A percentile compares a stretch with the other conserved stretches of the same genome.
phyloP scores from a whole-genome alignment of 306 rosid genomes.

The Hippophae gyantsensis region DNA sequence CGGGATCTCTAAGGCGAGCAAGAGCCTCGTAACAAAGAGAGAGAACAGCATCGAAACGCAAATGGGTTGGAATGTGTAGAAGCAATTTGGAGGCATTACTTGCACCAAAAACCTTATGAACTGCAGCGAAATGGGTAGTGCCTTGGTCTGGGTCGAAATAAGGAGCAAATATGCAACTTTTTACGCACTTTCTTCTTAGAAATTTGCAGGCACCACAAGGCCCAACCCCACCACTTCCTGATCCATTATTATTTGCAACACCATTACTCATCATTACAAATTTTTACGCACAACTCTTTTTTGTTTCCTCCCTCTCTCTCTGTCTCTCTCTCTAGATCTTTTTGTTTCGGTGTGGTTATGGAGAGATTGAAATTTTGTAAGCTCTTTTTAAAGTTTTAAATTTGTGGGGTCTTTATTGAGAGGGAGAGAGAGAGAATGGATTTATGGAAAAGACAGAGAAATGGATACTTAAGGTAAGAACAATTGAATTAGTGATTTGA shows the following conservation, averaged over 20 bases:
- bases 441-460: too few species aligned
- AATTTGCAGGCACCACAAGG: slow-evolving; percentile 98
- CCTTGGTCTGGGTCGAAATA: slow-evolving; percentile 84
- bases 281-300: too few species aligned
- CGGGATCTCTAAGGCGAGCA: slow-evolving; percentile 75
- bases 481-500: too few species aligned
- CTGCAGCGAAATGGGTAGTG: slow-evolving; percentile 78
- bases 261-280: too few species aligned
- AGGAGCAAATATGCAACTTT: slow-evolving; percentile 81
- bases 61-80: slow-evolving; percentile 42
- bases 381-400: background rate
- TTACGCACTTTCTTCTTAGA: slow-evolving; percentile 68
- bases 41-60: slow-evolving; percentile 65
- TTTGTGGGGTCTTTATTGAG: background rate
- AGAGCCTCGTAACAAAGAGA: slow-evolving; percentile 81
- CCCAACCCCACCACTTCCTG: slow-evolving; percentile 28
- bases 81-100: slow-evolving; percentile 92
- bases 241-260: too few species aligned
- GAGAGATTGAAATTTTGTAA: too few species aligned
- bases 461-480: too few species aligned
- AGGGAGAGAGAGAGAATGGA: too few species aligned
- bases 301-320: slow-evolving; percentile 10
- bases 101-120: slow-evolving; percentile 93
- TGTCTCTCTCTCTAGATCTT: background rate
- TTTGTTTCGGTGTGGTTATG: too few species aligned